phyloP scores from a whole-genome alignment of 1,284 basidiomycete genomes.

The Ceratobasidium sp. region DNA sequence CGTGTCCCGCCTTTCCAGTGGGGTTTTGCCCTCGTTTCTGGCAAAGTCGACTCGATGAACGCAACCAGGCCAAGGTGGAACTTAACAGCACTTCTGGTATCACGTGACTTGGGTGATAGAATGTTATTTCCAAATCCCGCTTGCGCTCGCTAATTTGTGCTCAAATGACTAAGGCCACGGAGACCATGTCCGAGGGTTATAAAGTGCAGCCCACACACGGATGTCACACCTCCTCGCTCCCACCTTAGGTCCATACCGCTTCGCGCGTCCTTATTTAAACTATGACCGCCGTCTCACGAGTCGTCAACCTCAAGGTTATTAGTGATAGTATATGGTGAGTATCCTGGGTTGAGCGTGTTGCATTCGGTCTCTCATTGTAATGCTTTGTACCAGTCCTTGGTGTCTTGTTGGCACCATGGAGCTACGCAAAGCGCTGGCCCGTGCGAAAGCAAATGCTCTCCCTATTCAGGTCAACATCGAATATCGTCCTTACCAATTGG shows the following conservation, averaged over 20 bases:
- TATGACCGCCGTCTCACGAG: slow-evolving; percentile 25
- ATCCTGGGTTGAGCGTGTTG: neutral
- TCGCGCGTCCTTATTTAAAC: neutral
- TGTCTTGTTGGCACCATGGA: slow-evolving; percentile 81
- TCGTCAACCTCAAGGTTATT: slow-evolving; percentile 33
- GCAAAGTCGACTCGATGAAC: too few relatives aligned
- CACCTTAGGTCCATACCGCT: neutral
- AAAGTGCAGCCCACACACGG: neutral
- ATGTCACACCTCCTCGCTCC: neutral
- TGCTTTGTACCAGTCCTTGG: slow-evolving; percentile 63
- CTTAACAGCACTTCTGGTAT: neutral
- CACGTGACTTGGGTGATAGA: neutral
- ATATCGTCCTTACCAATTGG: slow-evolving; percentile 79
- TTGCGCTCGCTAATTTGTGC: neutral
- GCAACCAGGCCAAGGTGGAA: too few relatives aligned
- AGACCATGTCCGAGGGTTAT: slow-evolving; percentile 16
- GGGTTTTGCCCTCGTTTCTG: too few relatives aligned
- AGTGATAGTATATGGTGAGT: slow-evolving; percentile 38
- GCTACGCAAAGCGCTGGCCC: slow-evolving; percentile 68
- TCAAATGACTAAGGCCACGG: slow-evolving; percentile 28
- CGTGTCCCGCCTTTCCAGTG: too few relatives aligned
- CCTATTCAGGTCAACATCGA: slow-evolving; percentile 76
- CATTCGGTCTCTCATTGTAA: neutral
- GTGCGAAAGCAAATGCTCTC: slow-evolving; percentile 70
- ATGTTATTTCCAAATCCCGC: neutral